A percentile compares a stretch with the other conserved stretches of the same genome.
Conservation (phyloP, 73 alveolate genomes). For the Stentor roeselii region DNA sequence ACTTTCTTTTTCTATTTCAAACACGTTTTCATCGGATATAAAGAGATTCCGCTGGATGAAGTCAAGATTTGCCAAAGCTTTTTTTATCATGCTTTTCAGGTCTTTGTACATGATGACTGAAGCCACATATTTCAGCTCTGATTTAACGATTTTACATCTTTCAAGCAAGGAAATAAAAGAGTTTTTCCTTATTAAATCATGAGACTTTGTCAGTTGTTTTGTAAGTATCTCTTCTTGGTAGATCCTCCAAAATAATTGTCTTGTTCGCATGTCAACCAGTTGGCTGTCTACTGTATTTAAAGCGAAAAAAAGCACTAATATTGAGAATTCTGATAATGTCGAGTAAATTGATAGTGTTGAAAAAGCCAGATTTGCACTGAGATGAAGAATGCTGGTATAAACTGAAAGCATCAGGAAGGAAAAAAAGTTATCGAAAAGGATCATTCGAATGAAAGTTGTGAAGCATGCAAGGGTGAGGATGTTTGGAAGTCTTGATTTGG, state of each 20-base stretch:
- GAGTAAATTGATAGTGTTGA: neutral
- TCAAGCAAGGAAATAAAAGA: neutral
- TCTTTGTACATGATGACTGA: neutral
- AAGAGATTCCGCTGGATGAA: no score
- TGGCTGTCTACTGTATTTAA: neutral
- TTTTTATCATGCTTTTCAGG: neutral
- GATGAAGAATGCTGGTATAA: neutral
- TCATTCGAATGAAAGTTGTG: neutral
- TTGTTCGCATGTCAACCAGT: neutral
- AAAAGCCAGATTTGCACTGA: neutral
- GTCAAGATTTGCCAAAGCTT: neutral
- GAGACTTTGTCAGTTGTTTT: neutral
- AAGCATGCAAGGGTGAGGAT: neutral
- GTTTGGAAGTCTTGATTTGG: neutral
- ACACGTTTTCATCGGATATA: no score
- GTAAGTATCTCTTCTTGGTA: neutral
- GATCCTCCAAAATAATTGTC: neutral
- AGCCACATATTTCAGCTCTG: neutral
- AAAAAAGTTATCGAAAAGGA: neutral
- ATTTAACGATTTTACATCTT: neutral
- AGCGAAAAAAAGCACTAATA: no score
- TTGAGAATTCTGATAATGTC: neutral
- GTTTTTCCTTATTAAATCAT: neutral
- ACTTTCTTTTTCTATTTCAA: neutral
- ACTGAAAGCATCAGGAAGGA: neutral